These are phyloP conservation scores for Cercospora nicotianae DNA, from an alignment of 2,329 filamentous ascomycete species.

Conservation along the genomic window DNA sequence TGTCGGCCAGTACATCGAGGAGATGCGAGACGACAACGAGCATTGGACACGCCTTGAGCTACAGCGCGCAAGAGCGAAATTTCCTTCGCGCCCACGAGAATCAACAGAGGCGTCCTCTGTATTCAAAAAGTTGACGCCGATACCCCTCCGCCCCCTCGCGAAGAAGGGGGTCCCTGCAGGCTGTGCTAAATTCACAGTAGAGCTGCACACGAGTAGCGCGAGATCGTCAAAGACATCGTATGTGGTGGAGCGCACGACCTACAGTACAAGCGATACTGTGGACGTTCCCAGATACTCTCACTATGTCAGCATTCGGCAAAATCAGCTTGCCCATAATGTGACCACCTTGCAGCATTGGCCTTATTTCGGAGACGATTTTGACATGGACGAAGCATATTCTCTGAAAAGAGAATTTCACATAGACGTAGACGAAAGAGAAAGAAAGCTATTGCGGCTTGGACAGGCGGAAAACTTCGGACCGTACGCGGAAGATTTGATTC, in stretches of 20 bases:
- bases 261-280: constrained; percentile 6
- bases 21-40: constrained; percentile 34
- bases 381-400: constrained; percentile 35
- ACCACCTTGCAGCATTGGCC: constrained; percentile 44
- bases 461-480: constrained; percentile 41
- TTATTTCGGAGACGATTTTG: constrained; percentile 42
- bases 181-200: constrained; percentile 10
- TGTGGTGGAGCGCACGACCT: constrained; percentile 14
- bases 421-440: constrained; percentile 33
- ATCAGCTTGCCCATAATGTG: constrained; percentile 45
- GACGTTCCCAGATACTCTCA: constrained; percentile 44
- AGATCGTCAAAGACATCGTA: constrained; percentile 11
- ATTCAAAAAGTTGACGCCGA: not conserved
- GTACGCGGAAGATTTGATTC: constrained; percentile 40
- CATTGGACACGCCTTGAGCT: constrained; percentile 29
- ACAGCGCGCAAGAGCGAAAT: constrained; percentile 25
- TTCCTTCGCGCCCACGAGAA: not conserved
- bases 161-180: not conserved
- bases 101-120: constrained; percentile 3
- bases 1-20: constrained; percentile 31
- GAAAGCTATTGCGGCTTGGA: constrained; percentile 39
- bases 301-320: constrained; percentile 45
- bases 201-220: not conserved
- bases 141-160: not conserved
- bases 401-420: constrained; percentile 36